Base-by-base conservation (phyloP, 805 yeast genomes). In the Lachancea dasiensis region DNA sequence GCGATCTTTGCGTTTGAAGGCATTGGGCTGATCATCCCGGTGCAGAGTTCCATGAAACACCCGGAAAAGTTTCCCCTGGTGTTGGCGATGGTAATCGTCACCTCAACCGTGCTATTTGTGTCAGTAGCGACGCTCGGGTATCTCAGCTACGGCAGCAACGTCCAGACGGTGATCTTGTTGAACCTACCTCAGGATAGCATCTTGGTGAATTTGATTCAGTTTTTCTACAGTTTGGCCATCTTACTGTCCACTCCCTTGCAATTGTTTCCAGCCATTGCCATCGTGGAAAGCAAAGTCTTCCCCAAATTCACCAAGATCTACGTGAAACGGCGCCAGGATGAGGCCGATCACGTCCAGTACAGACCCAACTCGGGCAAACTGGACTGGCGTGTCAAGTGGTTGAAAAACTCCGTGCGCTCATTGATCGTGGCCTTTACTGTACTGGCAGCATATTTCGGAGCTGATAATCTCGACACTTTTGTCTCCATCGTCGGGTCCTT, bases 1-100 rank as follows among this genome's bases (percentile, higher is more conserved):
- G 89, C 90, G 2, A 83, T 84, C 21, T 84, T 84, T 65, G 86
- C 92, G n/a, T 84, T 82, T 54, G 94, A 84, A 62, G 94, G 94
- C 1, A 82, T 84, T 40, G 92, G 94, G 0, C 65, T 84, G 32
- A 80, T 84, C 34, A 79, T 84, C 17, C 94, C 94, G 0, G 80
- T 84, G 37, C 86, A 83, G 51, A 85, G 83, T 48, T 80, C 92
- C 1, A 84, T 84, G 92, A 72, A 68, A 34, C 63, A 80, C 47
- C 92, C 92, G 1, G 77, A 77, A 44, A 72, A 81, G 45, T 84
- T 81, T 53, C 87, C 90, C 13, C 55, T 67, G 39, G 85, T 83
- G 1, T 60, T 84, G 36, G 67, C 68, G 11, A 56, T 72, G 32
- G 92, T 84, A 3, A 73, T 84, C 22, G 43, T 65, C 4, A 75